These are phyloP conservation scores for Nepenthes gracilis DNA, from an alignment of 148 eudicot genomes.

Conservation along the genomic window DNA sequence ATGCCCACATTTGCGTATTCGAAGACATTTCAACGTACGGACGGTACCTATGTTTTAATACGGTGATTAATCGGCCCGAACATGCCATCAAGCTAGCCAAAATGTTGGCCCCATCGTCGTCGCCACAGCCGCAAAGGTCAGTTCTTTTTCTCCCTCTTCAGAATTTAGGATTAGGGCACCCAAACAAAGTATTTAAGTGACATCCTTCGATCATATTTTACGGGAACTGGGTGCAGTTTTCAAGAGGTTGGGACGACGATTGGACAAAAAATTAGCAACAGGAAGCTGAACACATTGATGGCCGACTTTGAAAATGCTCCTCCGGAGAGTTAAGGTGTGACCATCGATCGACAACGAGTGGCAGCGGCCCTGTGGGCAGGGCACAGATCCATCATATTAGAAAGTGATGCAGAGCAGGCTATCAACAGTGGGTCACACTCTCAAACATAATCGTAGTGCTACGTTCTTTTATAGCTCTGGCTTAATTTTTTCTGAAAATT, in stretches of 20 bases:
- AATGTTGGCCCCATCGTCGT: conserved; percentile 20
- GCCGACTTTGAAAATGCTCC: conserved; percentile 21
- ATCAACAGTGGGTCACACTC: too few relatives aligned
- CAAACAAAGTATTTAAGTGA: not conserved
- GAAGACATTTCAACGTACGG: conserved; percentile 53
- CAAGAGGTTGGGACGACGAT: conserved; percentile 33
- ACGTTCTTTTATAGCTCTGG: too few relatives aligned
- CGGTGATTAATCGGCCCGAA: conserved; percentile 30
- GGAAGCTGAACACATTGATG: conserved; percentile 45
- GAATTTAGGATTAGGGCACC: not conserved
- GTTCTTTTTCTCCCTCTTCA: not conserved
- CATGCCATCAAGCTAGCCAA: conserved; percentile 41
- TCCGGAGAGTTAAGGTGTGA: not conserved
- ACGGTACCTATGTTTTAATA: conserved; percentile 58
- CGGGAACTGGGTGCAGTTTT: conserved; percentile 14
- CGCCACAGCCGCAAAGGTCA: conserved; percentile 33
- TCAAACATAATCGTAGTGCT: too few relatives aligned
- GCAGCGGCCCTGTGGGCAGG: too few relatives aligned
- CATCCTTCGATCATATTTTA: not conserved
- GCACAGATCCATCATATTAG: too few relatives aligned
- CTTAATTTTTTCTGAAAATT: too few relatives aligned
- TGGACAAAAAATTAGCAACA: conserved; percentile 47
- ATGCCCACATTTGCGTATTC: conserved; percentile 39
- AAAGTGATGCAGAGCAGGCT: too few relatives aligned
- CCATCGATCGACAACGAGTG: too few relatives aligned